Percentiles rank a stretch among this genome's conserved stretches.
phyloP scores from a whole-genome alignment of 2,329 filamentous ascomycete genomes.

The Keithomyces neogunnii region DNA sequence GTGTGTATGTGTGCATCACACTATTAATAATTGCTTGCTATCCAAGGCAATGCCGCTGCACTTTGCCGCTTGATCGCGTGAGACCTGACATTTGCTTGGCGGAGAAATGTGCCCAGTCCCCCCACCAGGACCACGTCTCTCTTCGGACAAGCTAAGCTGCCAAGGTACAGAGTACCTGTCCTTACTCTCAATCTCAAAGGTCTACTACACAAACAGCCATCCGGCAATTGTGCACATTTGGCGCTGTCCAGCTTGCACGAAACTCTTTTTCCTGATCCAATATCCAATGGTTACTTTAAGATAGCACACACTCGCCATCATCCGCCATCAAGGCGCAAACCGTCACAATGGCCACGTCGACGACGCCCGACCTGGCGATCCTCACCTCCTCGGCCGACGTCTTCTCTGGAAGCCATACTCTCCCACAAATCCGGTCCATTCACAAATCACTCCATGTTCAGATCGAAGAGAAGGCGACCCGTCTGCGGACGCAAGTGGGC shows the following conservation, averaged over 20 bases:
- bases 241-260: not conserved
- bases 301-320: not conserved
- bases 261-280: not conserved
- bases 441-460: constrained; percentile 51
- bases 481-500: constrained; percentile 56
- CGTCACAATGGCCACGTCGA: constrained; percentile 25
- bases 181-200: not conserved
- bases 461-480: constrained; percentile 54
- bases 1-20: not conserved
- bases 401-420: constrained; percentile 46
- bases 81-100: not conserved
- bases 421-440: constrained; percentile 55
- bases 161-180: not conserved
- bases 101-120: not conserved
- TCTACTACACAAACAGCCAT: not conserved
- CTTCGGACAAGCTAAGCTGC: not conserved
- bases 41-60: not conserved
- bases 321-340: constrained; percentile 4
- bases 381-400: constrained; percentile 44
- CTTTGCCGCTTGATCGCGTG: not conserved
- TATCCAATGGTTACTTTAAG: constrained; percentile 1
- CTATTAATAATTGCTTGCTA: not conserved
- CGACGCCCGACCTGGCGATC: constrained; percentile 34
- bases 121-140: constrained; percentile 2
- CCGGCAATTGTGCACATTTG: not conserved